These are phyloP conservation scores for Arbutus unedo DNA, from an alignment of 148 eudicot genomes.

Conservation along the genomic window DNA sequence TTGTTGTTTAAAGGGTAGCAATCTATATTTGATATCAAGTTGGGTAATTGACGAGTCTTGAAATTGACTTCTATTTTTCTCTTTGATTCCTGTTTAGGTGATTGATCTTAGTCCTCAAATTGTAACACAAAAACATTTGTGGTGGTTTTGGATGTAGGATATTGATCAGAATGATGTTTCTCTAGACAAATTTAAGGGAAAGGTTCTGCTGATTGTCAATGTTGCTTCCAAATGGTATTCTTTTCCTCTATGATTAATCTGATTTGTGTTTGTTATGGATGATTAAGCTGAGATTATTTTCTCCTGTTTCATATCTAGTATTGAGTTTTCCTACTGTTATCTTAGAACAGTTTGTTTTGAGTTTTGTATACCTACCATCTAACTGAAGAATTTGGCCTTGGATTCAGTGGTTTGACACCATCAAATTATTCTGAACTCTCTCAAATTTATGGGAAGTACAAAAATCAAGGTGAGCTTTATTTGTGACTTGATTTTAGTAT, in stretches of 20 bases:
- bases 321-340: neutral
- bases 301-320: neutral
- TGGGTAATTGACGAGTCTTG: neutral
- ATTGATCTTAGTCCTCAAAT: neutral
- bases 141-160: conserved; percentile 50
- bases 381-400: conserved; percentile 18
- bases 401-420: conserved; percentile 77
- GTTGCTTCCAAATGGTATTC: conserved; percentile 89
- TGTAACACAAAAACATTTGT: neutral
- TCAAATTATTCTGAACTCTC: conserved; percentile 89
- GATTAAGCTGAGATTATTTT: neutral
- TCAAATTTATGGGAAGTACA: conserved; percentile 78
- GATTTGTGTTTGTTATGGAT: neutral
- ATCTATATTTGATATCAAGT: neutral
- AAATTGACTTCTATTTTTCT: neutral
- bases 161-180: conserved; percentile 73
- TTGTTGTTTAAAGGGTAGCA: neutral
- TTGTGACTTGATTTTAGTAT: neutral
- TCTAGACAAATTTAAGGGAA: conserved; percentile 80
- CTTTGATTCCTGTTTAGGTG: neutral
- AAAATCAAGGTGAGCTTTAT: conserved; percentile 60
- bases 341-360: neutral
- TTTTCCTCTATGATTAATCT: neutral
- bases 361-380: neutral
- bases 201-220: conserved; percentile 76